These are phyloP conservation scores for Diutina neorugosa DNA, from an alignment of 1,139 yeast species.

Conservation along the genomic window DNA sequence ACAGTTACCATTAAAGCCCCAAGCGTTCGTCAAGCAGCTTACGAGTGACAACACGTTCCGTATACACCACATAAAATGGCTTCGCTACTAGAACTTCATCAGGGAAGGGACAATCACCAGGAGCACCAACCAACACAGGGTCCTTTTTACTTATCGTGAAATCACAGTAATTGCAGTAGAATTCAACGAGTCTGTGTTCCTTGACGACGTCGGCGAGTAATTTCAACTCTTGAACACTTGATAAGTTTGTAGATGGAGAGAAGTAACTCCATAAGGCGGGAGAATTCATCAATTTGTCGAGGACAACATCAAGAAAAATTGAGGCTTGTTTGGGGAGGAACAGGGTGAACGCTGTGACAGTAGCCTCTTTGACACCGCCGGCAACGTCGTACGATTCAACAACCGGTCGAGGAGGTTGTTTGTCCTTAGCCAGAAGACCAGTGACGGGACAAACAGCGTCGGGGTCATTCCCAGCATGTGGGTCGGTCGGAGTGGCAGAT, in stretches of 20 bases:
- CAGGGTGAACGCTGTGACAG: neutral
- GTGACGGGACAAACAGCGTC: conserved; percentile 1
- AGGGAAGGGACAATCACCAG: neutral
- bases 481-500: neutral
- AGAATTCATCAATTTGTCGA: neutral
- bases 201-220: neutral
- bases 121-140: neutral
- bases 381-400: neutral
- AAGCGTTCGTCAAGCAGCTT: neutral
- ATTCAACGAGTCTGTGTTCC: neutral
- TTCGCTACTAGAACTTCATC: neutral
- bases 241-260: neutral
- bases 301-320: neutral
- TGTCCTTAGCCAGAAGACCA: neutral
- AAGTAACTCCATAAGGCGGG: neutral
- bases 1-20: neutral
- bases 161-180: neutral
- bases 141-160: neutral
- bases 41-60: neutral
- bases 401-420: neutral
- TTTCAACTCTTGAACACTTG: neutral
- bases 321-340: neutral
- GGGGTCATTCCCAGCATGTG: neutral
- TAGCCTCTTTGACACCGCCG: neutral
- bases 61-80: neutral